Base-by-base conservation (phyloP, 208 protist genomes). In the Leishmania guyanensis region DNA sequence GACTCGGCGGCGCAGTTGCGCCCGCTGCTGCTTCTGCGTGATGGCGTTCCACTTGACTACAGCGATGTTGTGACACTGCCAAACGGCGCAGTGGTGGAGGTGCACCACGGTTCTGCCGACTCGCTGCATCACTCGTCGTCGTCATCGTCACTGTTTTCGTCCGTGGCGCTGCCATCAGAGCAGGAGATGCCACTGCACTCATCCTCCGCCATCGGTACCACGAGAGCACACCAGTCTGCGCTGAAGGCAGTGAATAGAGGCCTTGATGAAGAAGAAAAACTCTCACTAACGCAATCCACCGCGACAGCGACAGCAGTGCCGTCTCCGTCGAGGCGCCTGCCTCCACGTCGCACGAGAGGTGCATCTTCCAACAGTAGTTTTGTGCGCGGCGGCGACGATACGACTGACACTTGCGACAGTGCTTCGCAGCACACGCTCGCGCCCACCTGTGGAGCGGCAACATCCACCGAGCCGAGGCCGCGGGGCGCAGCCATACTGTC, bases 21-120 rank as follows among this genome's bases (percentile, higher is more conserved):
- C 29, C 78, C 64, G 20, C 78, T 48, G 74, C 77, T 51, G 65
- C 78, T 86, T 17, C 77, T 82, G 56, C 29, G 82, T 26, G 78
- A 86, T 12, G 82, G 82, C 26, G 73, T 76, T 14, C 73, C 78
- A 20, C 53, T 86, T 26, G 78, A 80, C 48, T 43, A 71, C 43
- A 86, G 82, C 58, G 56, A 56, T 33, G 77, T 77, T 22, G 74
- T 56, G 46, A 65, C 46, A 6, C 36, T 85, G 29, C 73, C 82
- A 29, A 82, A 82, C 60, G 77, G 77, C 48, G 82, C 82, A 20
- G 77, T 82, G 16, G 36, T 85, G 16, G 77, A 81, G 33, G 73
- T 85, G 71, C 77, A 79, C 36, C 73, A 66, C 58, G 43, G 6
- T 43, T 29, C 46, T 51, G 68, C 68, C 43, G 68, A 29, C 51